Base-by-base conservation (phyloP, 148 eudicot genomes). In the Chenopodium suecicum region DNA sequence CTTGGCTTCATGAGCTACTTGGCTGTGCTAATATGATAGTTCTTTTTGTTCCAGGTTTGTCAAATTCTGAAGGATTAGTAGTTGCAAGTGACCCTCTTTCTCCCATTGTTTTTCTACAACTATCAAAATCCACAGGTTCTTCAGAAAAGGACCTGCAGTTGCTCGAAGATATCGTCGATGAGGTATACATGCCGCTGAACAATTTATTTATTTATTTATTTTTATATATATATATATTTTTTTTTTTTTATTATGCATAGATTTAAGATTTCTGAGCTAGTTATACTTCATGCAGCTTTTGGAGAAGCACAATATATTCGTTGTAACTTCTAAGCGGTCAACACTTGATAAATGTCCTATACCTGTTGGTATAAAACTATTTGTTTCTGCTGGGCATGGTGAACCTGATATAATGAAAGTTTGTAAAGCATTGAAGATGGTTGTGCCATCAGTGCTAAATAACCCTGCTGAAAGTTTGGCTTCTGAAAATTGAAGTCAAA, bases 311-410 rank as follows among this genome's bases (percentile, higher is more conserved):
- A 78, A 85, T 10, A 86, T 96, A 22, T 92, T 94, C 44, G 89
- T 91, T 37, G 92, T 89, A 37, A 85, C 88, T 82, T 90, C 98
- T 16, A 96, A 89, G 83, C 87, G 92, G 84, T 94, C 99, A 6
- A 86, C 86, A 6, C 86, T 92, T 32, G 99, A 96, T 86, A 94
- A 85, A 81, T 96, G 98, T 72, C 89, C 83, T 62, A 78, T 96
- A 48, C 95, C 98, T 19, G 83, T 87, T 29, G 98, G 97, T 67
- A 87, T 96, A 58, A 90, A 88, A 88, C 79, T 94, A 73, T 92
- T 88, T 73, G 91, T 94, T 69, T 96, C 99, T 6, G 95, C 95
- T 78, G 98, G 85, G 37, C 99, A 96, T 83, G 87, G 97, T 12
- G 90, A 96, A 79, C 81, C 91, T 75, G 99, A 96, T 89, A 76